Base-by-base conservation (phyloP, 2,329 filamentous ascomycete genomes). In the Berkeleyomyces rouxiae region DNA sequence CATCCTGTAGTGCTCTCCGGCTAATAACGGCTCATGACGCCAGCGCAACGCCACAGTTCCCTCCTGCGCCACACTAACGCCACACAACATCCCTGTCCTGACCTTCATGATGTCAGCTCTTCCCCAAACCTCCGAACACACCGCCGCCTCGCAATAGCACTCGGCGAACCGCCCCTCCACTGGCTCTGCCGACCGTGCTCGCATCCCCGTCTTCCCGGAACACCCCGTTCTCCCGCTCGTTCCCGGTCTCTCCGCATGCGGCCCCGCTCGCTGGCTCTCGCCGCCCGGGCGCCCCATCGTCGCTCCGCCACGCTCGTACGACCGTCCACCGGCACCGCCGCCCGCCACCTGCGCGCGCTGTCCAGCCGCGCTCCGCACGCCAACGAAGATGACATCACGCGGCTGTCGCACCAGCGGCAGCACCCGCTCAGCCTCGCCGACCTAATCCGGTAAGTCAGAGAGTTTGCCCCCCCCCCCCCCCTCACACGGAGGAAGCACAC, bases 381-480 rank as follows among this genome's bases (percentile, higher is more conserved):
- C 16, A 79, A 82, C 46, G 87, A 92, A 70, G 83, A 87, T 66
- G 87, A 93, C 71, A 88, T 97, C 67, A 82, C 85, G 55, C 82
- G 82, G 49, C 81, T 97, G 58, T 89, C 91, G 40, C 83, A 84
- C 63, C 84, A 87, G 70, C 84, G 86, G 43, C 81, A 95, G 61
- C 88, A 95, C 70, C 83, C 86, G 9, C 77, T 97, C 70, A 93
- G 89, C 37, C 81, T 99, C 42, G 85, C 86, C 64, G 93, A 97
- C 70, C 79, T 99, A 5, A 87, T 96, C 68, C 92, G 86, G 87
- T 95, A 78, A 68, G 77, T 57, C 44, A 23, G 23, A 23, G 23
- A 23, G 23, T 23, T n/a, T n/a, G n/a, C n/a, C n/a, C n/a, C n/a
- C n/a, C 23, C 9, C 43, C 61, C 61, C 60, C 37, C 62, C 10